These are phyloP conservation scores for Euryodendron excelsum DNA, from an alignment of 148 eudicot genomes.

Conservation along the genomic window DNA sequence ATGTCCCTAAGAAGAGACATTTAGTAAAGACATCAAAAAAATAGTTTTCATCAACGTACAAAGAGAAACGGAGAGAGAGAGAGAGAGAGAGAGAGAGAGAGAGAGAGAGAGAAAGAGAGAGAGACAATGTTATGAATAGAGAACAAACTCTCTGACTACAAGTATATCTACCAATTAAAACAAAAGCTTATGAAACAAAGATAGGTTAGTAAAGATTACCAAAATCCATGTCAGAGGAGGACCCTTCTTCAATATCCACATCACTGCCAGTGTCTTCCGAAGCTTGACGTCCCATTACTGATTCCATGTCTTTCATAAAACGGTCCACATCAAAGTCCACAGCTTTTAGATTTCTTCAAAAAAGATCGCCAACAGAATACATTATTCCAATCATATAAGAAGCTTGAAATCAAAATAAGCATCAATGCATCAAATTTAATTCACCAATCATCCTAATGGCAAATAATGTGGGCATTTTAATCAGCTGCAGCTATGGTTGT, in stretches of 20 bases:
- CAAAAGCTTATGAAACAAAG: not conserved
- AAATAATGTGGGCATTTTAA: not conserved
- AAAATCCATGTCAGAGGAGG: conserved; percentile 85
- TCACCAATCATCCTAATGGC: not conserved
- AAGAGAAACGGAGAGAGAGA: too few species aligned
- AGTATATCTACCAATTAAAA: too few species aligned
- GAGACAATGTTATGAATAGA: too few species aligned
- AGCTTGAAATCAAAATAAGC: not conserved
- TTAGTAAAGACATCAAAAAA: too few species aligned
- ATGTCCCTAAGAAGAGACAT: too few species aligned
- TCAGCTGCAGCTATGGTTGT: not conserved
- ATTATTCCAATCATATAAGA: too few species aligned
- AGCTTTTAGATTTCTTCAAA: conserved; percentile 41
- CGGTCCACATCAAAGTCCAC: conserved; percentile 81
- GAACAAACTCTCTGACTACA: too few species aligned
- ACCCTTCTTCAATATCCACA: conserved; percentile 60
- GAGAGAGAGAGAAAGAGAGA: too few species aligned
- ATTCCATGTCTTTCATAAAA: conserved; percentile 81
- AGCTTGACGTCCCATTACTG: conserved; percentile 45
- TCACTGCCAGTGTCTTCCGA: conserved; percentile 38
- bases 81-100: too few species aligned
- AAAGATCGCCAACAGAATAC: conserved; percentile 16
- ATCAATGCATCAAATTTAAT: not conserved
- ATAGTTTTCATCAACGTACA: too few species aligned
- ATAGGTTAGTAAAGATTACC: conserved; percentile 32